Base-by-base conservation (phyloP, 2,329 filamentous ascomycete genomes). In the Exophiala oligosperma region DNA sequence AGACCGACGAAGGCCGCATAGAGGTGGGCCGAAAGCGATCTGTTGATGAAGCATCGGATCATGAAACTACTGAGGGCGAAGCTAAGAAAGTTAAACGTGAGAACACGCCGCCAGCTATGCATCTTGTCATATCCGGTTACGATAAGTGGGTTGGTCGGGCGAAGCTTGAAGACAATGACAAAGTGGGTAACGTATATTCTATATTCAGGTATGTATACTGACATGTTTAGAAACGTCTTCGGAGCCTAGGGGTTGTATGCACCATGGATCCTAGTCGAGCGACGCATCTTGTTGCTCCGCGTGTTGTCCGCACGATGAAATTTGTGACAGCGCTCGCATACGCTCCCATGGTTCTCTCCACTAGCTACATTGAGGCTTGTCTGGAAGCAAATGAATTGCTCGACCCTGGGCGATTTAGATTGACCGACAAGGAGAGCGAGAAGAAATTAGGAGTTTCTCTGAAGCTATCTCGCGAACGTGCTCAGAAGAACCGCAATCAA, bases 291-390 rank as follows among this genome's bases (percentile, higher is more conserved):
- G 92, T 91, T 35, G 93, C 93, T 2, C 94, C 93, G 0, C 84
- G 86, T 43, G 85, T 97, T 61, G 84, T 97, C 35, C 88, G 94
- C 38, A 99, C 94, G 0, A 86, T 91, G 71, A 99, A 99, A 70
- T 99, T 99, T 70, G 86, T 97, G 50, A 89, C 88, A 61, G 91
- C 92, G 11, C 77, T 99, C 28, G 92, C 94, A 17, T 86, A 85
- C 59, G 92, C 90, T 0, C 91, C 92, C 0, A 81, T 84, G 1
- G 84, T 97, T 44, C 82, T 97, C 54, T 86, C 86, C 47, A 89
- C 88, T 0, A 81, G 84, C 7, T 99, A 91, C 72, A 84, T 99
- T 57, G 89, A 93, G 56, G 80, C 84, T 24, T 91, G 89, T 48
- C 79, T 97, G 9, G 84, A 89, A 47, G 79, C 84, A 32, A 84